Evolutionary conservation across 768 basidiomycete species (phyloP).

Genomic region (Royoungia palumana): DNA sequence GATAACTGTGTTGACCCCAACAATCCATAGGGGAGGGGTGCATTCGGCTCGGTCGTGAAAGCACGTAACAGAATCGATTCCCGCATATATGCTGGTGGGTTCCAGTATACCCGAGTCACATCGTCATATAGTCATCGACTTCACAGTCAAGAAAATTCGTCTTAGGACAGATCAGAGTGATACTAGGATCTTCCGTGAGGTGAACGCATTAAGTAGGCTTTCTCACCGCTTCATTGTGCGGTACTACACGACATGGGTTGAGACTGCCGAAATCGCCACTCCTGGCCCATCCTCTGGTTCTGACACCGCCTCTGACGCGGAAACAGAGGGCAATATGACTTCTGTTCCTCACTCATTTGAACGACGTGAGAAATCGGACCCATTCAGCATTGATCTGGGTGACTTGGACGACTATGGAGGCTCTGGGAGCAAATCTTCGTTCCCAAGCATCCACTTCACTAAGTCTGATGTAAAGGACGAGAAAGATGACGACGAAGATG

Average conservation of each 20-base stretch:
- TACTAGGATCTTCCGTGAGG: conserved; percentile 86
- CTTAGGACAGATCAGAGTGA: conserved; percentile 76
- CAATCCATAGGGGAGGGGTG: conserved; percentile 69
- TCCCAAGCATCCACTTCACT: conserved; percentile 85
- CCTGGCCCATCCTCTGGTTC: conserved; percentile 47
- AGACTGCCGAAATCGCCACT: conserved; percentile 54
- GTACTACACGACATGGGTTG: conserved; percentile 91
- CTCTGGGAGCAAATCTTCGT: conserved; percentile 51
- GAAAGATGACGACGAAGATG: conserved; percentile 43
- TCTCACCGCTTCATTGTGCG: conserved; percentile 90
- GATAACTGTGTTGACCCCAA: neutral
- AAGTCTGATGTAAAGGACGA: conserved; percentile 39
- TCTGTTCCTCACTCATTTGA: conserved; percentile 48
- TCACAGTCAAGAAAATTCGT: conserved; percentile 82
- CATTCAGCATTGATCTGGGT: conserved; percentile 61
- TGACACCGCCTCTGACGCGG: conserved; percentile 36
- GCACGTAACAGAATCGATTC: conserved; percentile 86
- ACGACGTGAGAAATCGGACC: conserved; percentile 48
- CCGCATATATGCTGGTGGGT: conserved; percentile 75
- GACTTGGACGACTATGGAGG: conserved; percentile 61
- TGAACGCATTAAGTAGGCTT: conserved; percentile 82
- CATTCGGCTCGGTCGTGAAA: conserved; percentile 93
- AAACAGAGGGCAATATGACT: conserved; percentile 48
- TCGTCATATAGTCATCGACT: neutral
- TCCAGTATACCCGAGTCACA: neutral